These are phyloP conservation scores for Suhomyces bolitotheri DNA, from an alignment of 1,139 yeast genomes.

Conservation along the genomic window DNA sequence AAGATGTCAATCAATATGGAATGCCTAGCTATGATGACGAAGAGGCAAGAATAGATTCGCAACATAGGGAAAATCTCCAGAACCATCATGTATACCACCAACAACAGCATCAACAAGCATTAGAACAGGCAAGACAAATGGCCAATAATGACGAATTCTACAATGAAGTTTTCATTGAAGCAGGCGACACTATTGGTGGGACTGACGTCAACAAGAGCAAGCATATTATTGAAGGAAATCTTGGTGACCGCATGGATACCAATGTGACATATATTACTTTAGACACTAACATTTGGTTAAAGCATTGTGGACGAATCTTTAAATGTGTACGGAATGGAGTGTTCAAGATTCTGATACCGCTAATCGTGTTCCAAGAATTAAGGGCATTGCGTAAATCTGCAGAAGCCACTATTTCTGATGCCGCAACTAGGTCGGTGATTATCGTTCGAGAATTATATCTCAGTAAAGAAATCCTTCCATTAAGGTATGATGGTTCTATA, in stretches of 20 bases:
- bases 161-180: constrained; percentile 24
- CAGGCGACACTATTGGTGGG: constrained; percentile 4
- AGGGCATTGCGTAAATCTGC: constrained; percentile 71
- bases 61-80: constrained; percentile 14
- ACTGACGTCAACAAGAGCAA: constrained; percentile 5
- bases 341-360: constrained; percentile 60
- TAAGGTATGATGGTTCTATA: constrained; percentile 57
- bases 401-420: constrained; percentile 75
- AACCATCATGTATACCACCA: constrained; percentile 21
- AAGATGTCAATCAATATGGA: constrained; percentile 12
- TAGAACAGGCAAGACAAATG: constrained; percentile 12
- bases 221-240: constrained; percentile 34
- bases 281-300: constrained; percentile 80
- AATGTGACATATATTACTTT: constrained; percentile 60
- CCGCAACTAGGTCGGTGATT: constrained; percentile 78
- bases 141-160: constrained; percentile 22
- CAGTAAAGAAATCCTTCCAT: constrained; percentile 51
- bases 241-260: constrained; percentile 55
- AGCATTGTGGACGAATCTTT: constrained; percentile 74
- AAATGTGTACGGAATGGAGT: constrained; percentile 65
- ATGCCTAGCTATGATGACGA: constrained; percentile 21
- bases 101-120: constrained; percentile 23
- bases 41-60: constrained; percentile 8
- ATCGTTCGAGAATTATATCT: constrained; percentile 66
- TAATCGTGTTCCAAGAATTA: constrained; percentile 76